phyloP scores from a whole-genome alignment of 495 filamentous ascomycete genomes.

The Trichoderma gamsii region DNA sequence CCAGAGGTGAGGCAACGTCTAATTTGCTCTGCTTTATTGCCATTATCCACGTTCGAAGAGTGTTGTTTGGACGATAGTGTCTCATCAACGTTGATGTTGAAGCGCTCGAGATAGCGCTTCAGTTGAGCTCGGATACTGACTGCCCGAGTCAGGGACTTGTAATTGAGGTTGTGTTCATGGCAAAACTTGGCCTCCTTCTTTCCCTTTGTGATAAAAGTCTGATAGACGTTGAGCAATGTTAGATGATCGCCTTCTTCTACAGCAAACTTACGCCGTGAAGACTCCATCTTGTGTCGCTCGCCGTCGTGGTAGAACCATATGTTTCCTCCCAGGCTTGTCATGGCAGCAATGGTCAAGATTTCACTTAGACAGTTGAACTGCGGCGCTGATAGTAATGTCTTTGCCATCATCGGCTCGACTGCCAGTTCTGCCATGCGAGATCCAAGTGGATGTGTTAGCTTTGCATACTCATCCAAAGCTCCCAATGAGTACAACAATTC shows the following conservation, averaged over 20 bases:
- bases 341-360: conserved; percentile 86
- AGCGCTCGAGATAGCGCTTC: conserved; percentile 79
- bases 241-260: conserved; percentile 94
- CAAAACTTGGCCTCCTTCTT: conserved; percentile 84
- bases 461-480: conserved; percentile 83
- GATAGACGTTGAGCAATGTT: conserved; percentile 89
- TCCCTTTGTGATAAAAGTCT: conserved; percentile 79
- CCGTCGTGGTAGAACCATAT: conserved; percentile 78
- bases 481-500: conserved; percentile 88
- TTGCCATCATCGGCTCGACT: conserved; percentile 94
- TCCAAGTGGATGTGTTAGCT: conserved; percentile 82
- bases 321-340: conserved; percentile 79
- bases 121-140: conserved; percentile 83
- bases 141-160: conserved; percentile 71
- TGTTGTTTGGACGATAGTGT: conserved; percentile 24
- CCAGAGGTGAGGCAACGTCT: conserved; percentile 82
- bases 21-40: conserved; percentile 63
- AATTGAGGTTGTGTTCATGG: conserved; percentile 79
- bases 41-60: neutral
- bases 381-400: conserved; percentile 73
- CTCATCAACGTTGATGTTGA: conserved; percentile 69
- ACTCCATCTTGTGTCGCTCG: conserved; percentile 66
- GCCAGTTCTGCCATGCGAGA: conserved; percentile 91
- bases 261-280: conserved; percentile 73
- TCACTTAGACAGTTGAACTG: conserved; percentile 75